Percentiles rank a stretch among this genome's conserved stretches.
These are phyloP conservation scores for Calonectria hawksworthii DNA, from an alignment of 2,329 filamentous ascomycete species.

Conservation along the genomic window DNA sequence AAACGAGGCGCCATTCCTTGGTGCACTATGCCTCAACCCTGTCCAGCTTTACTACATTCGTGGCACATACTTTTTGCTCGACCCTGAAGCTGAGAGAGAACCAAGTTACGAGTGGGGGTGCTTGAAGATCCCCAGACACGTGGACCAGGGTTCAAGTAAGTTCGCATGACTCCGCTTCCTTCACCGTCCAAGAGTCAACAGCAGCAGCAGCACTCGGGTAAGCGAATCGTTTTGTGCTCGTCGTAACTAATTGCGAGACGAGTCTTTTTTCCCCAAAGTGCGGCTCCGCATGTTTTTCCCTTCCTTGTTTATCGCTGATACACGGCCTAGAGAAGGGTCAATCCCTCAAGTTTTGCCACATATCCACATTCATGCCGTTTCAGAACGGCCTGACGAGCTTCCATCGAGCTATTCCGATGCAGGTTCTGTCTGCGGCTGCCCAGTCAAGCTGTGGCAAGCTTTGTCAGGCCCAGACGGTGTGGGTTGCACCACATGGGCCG, in stretches of 20 bases:
- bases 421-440: not conserved
- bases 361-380: conserved; percentile 8
- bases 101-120: not conserved
- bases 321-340: not conserved
- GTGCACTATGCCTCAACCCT: not conserved
- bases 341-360: not conserved
- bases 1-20: conserved; percentile 3
- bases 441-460: conserved; percentile 5
- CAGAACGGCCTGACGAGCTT: not conserved
- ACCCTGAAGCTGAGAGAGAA: not conserved
- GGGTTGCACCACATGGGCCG: conserved; percentile 6
- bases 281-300: not conserved
- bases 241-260: not conserved
- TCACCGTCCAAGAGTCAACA: not conserved
- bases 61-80: not conserved
- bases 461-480: conserved; percentile 1
- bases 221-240: not conserved
- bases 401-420: not conserved
- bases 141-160: conserved; percentile 1
- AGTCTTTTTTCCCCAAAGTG: not conserved
- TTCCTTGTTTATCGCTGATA: not conserved
- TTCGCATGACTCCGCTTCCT: conserved; percentile 1
- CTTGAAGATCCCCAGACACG: conserved; percentile 14
- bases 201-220: not conserved
- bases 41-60: not conserved